Base-by-base conservation (phyloP, 116 monocot species). In the Cymodocea nodosa region DNA sequence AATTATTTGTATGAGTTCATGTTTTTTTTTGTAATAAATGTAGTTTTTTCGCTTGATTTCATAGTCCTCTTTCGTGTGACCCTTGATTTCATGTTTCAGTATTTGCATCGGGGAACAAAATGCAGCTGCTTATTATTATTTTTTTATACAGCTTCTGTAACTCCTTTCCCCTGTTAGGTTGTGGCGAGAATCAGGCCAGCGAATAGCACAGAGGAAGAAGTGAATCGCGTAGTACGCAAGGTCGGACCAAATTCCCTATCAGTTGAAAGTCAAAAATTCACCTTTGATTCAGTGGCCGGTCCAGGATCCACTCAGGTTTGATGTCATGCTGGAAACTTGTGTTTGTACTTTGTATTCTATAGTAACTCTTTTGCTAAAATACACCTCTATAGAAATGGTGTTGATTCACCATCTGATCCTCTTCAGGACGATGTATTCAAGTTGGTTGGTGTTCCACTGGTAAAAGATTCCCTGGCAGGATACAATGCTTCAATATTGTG, bases 401-500 rank as follows among this genome's bases (percentile, higher is more conserved):
- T 50, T 62, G 22, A 48, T 52, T n/a, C 59, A 35, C 9, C 2
- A 59, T 52, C 9, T 54, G 12, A 63, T 17, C 53, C 7, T 51
- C 8, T 22, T 63, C 81, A 95, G 94, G 90, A 81, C 24, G 90
- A 87, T 51, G 71, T 83, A 8, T 95, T 95, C 69, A 74, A 83
- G 18, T 72, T 78, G 35, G 79, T 95, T 56, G 95, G 95, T 6
- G 48, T 78, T 51, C 90, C 90, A 11, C 30, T 85, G 55, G 85
- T 90, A 10, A 70, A 79, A 50, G 63, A 81, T 60, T 71, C 83
- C 18, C 74, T 95, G 69, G 83, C 80, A 52, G 94, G 94, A 44
- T 95, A 73, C 74, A 95, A 95, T 63, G 79, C 84, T 70, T 85
- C 90, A 15, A 24, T 95, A 49, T n/a, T 95, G 8, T 87, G 77